Evolutionary conservation across 768 basidiomycete genomes (phyloP).

Genomic region (Termitomyces sp.): DNA sequence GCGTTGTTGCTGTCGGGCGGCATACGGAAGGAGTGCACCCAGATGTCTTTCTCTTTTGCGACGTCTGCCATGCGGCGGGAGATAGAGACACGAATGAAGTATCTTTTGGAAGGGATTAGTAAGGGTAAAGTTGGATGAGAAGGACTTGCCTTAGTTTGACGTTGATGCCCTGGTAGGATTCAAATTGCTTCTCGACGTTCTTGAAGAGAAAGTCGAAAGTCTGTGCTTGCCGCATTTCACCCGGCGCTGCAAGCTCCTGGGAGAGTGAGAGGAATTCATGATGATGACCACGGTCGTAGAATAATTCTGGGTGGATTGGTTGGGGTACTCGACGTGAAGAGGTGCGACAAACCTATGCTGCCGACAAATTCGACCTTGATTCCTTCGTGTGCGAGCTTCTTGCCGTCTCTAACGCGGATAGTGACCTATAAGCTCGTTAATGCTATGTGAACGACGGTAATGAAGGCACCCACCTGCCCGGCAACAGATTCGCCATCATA

Average conservation of each 20-base stretch:
- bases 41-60: conserved; percentile 87
- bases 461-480: conserved; percentile 60
- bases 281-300: conserved; percentile 97
- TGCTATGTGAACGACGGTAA: not conserved
- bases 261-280: conserved; percentile 96
- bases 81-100: conserved; percentile 88
- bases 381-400: conserved; percentile 91
- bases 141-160: conserved; percentile 84
- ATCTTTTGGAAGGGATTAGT: conserved; percentile 44
- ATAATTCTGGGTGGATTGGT: conserved; percentile 55
- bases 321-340: not conserved
- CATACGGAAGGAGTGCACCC: conserved; percentile 99
- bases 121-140: not conserved
- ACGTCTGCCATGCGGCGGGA: conserved; percentile 93
- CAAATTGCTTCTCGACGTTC: conserved; percentile 99
- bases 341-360: conserved; percentile 69
- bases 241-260: conserved; percentile 93
- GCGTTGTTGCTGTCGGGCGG: conserved; percentile 97
- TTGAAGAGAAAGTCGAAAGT: conserved; percentile 97
- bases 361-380: conserved; percentile 98
- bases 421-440: conserved; percentile 51
- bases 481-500: conserved; percentile 92
- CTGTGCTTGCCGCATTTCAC: conserved; percentile 95
- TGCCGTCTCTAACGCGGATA: conserved; percentile 90
- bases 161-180: conserved; percentile 97